Evolutionary conservation across 2,329 filamentous ascomycete species (phyloP).

Genomic region (Metarhizium guizhouense): DNA sequence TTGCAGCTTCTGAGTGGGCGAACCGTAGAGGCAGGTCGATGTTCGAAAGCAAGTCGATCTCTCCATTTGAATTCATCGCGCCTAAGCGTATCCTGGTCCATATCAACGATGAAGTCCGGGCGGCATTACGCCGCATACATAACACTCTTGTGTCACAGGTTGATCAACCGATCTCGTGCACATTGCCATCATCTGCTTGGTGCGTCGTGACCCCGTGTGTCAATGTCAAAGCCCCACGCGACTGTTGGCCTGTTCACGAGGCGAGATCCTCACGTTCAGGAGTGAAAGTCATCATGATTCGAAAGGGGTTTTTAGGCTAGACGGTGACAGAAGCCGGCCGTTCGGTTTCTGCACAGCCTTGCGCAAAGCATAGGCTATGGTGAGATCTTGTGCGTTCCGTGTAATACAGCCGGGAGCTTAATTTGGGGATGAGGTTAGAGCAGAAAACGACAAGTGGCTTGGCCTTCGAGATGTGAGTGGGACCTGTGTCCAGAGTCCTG

Average conservation of each 20-base stretch:
- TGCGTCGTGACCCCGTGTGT: neutral
- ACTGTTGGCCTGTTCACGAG: neutral
- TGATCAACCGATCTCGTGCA: neutral
- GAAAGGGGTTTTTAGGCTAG: neutral
- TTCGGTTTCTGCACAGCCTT: neutral
- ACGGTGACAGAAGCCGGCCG: slow-evolving; percentile 1
- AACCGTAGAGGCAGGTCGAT: neutral
- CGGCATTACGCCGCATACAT: neutral
- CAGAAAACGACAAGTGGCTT: neutral
- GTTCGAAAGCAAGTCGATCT: neutral
- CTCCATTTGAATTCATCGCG: neutral
- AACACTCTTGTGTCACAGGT: neutral
- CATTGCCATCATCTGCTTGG: neutral
- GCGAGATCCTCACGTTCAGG: neutral
- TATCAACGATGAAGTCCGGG: neutral
- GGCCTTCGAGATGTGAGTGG: neutral
- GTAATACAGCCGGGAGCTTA: too few relatives aligned
- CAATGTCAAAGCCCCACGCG: neutral
- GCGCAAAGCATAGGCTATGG: neutral
- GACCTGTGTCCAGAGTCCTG: neutral
- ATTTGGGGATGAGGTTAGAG: too few relatives aligned
- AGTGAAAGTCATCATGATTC: neutral
- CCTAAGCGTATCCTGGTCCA: neutral
- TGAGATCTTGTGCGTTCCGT: neutral
- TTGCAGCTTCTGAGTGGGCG: neutral